These are phyloP conservation scores for Huntiella decipiens DNA, from an alignment of 2,329 filamentous ascomycete genomes.

Conservation along the genomic window DNA sequence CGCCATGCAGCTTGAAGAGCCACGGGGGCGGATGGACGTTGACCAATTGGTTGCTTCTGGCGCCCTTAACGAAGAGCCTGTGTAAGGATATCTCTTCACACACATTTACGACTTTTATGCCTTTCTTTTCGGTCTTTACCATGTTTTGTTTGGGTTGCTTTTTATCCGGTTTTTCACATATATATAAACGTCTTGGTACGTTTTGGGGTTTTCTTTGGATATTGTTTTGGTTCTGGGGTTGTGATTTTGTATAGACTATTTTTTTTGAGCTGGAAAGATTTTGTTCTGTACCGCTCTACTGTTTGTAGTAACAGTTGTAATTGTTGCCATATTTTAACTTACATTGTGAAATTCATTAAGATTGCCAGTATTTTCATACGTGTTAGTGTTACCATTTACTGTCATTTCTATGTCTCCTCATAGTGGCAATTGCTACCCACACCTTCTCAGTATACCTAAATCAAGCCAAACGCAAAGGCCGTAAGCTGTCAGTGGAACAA, in stretches of 20 bases:
- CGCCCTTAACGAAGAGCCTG: conserved; percentile 19
- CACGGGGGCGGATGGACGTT: conserved; percentile 20
- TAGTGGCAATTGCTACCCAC: too few relatives aligned
- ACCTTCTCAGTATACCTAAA: too few relatives aligned
- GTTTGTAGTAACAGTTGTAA: neutral
- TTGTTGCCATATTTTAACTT: conserved; percentile 6
- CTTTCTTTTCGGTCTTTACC: conserved; percentile 1
- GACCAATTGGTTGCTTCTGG: neutral
- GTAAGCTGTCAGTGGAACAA: neutral
- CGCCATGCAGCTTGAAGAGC: conserved; percentile 57
- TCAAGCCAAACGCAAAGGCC: neutral
- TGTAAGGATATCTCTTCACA: neutral
- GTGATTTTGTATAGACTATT: neutral
- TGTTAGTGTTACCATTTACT: too few relatives aligned
- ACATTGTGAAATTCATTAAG: neutral
- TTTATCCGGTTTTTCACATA: neutral
- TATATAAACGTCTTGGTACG: neutral
- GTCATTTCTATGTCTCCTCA: too few relatives aligned
- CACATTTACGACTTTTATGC: conserved; percentile 1
- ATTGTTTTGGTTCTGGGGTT: neutral
- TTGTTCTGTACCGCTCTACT: neutral
- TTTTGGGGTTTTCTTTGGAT: neutral
- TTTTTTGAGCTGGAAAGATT: neutral
- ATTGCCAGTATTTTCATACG: too few relatives aligned
- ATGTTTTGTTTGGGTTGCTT: neutral